Percentiles rank a stretch among this genome's conserved stretches.
phyloP scores from a whole-genome alignment of 805 yeast genomes.

The Monosporozyma servazzii region DNA sequence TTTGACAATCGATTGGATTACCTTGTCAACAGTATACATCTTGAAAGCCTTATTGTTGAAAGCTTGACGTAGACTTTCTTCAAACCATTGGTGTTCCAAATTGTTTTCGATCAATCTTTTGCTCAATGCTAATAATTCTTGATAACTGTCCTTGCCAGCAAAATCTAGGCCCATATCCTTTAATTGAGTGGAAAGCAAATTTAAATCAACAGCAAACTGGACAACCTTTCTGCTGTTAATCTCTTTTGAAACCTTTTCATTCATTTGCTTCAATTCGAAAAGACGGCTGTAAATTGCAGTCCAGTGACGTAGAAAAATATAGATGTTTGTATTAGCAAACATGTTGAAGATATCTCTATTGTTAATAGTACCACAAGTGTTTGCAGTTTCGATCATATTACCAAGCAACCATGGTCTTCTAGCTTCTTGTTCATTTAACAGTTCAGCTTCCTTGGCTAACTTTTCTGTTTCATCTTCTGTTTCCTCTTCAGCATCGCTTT shows the following conservation, averaged over 20 bases:
- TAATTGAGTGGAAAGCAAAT: constrained; percentile 68
- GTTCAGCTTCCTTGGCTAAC: constrained; percentile 23
- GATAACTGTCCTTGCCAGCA: constrained; percentile 59
- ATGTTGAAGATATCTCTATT: constrained; percentile 56
- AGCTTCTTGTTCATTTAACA: constrained; percentile 24
- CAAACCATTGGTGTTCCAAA: constrained; percentile 88
- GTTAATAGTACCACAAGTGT: constrained; percentile 22
- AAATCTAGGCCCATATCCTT: constrained; percentile 74
- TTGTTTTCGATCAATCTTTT: constrained; percentile 79
- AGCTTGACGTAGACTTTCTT: constrained; percentile 90
- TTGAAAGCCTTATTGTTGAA: constrained; percentile 89
- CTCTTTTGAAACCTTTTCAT: constrained; percentile 64
- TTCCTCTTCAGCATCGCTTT: constrained; percentile 11
- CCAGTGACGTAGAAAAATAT: constrained; percentile 80
- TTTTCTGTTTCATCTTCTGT: constrained; percentile 18
- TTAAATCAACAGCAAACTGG: constrained; percentile 79
- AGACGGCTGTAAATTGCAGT: constrained; percentile 75
- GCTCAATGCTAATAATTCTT: constrained; percentile 67
- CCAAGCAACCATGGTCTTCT: constrained; percentile 30
- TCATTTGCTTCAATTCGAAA: constrained; percentile 62
- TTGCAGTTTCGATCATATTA: constrained; percentile 26
- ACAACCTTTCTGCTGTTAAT: constrained; percentile 53
- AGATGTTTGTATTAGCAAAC: constrained; percentile 81
- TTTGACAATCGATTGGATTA: constrained; percentile 71
- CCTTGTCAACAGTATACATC: constrained; percentile 87